These are phyloP conservation scores for Onygena corvina DNA, from an alignment of 2,329 filamentous ascomycete genomes.

Conservation along the genomic window DNA sequence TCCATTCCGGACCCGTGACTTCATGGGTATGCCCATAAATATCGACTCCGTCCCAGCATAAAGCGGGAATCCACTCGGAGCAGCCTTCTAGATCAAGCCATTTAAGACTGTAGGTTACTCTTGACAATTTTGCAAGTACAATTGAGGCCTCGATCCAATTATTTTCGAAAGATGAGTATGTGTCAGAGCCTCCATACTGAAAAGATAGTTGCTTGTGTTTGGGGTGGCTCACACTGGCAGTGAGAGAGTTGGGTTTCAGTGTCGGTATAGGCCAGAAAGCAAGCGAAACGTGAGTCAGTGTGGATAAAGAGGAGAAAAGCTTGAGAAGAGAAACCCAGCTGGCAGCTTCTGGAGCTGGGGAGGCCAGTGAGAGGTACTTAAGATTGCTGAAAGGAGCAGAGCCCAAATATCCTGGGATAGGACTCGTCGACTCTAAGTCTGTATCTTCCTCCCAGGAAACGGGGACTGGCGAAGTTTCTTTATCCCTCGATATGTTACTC, in stretches of 20 bases:
- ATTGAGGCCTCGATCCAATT: conserved; percentile 46
- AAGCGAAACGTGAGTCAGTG: conserved; percentile 50
- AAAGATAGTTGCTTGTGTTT: conserved; percentile 33
- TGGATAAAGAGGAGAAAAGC: conserved; percentile 42
- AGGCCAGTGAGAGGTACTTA: conserved; percentile 47
- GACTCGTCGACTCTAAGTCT: not conserved
- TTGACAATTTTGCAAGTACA: conserved; percentile 45
- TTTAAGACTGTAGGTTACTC: conserved; percentile 45
- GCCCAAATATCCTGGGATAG: conserved; percentile 17
- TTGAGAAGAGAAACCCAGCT: conserved; percentile 46
- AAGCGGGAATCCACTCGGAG: conserved; percentile 41
- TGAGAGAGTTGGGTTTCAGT: conserved; percentile 43
- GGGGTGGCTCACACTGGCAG: conserved; percentile 32
- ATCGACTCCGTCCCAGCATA: conserved; percentile 34
- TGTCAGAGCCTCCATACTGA: conserved; percentile 40
- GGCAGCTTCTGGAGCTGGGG: conserved; percentile 33
- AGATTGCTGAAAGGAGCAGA: conserved; percentile 40
- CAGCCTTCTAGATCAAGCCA: conserved; percentile 54
- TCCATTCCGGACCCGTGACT: conserved; percentile 35
- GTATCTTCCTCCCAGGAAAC: conserved; percentile 32
- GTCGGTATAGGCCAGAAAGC: conserved; percentile 51
- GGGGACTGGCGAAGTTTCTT: conserved; percentile 18
- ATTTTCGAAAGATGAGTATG: conserved; percentile 40
- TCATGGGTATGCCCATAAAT: conserved; percentile 20
- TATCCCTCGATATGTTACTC: conserved; percentile 14